phyloP scores from a whole-genome alignment of 805 yeast species.

The Ascoidea asiatica region DNA sequence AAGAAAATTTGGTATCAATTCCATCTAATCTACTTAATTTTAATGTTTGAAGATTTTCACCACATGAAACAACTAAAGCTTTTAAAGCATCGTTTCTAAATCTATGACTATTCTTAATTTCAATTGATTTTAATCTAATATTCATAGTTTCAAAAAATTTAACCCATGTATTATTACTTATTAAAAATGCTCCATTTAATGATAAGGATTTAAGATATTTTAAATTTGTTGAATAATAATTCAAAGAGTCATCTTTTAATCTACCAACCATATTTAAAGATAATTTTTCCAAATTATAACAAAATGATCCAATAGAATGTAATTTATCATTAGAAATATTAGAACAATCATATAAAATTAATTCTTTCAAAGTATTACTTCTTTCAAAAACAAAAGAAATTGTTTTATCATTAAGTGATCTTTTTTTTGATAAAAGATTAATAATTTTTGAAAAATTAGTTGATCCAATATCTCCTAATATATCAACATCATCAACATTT shows the following conservation, averaged over 20 bases:
- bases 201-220: slow-evolving; percentile 36
- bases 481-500: slow-evolving; percentile 63
- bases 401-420: slow-evolving; percentile 66
- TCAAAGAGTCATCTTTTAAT: slow-evolving; percentile 61
- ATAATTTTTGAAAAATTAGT: slow-evolving; percentile 59
- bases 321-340: slow-evolving; percentile 53
- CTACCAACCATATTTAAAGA: slow-evolving; percentile 90
- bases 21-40: slow-evolving; percentile 65
- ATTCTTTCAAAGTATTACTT: slow-evolving; percentile 36
- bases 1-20: slow-evolving; percentile 39
- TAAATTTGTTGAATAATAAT: slow-evolving; percentile 48
- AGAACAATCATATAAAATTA: slow-evolving; percentile 92
- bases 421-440: slow-evolving; percentile 64
- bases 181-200: slow-evolving; percentile 85
- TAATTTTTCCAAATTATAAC: slow-evolving; percentile 57
- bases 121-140: slow-evolving; percentile 39
- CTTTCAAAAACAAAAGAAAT: slow-evolving; percentile 61
- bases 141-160: slow-evolving; percentile 52
- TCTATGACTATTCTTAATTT: slow-evolving; percentile 72
- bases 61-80: slow-evolving; percentile 47
- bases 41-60: slow-evolving; percentile 38
- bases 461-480: slow-evolving; percentile 76
- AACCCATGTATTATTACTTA: slow-evolving; percentile 68
- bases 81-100: slow-evolving; percentile 56
- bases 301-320: slow-evolving; percentile 57